Evolutionary conservation across 2,329 filamentous ascomycete genomes (phyloP).

Genomic region (Reticulascus tulasneorum): DNA sequence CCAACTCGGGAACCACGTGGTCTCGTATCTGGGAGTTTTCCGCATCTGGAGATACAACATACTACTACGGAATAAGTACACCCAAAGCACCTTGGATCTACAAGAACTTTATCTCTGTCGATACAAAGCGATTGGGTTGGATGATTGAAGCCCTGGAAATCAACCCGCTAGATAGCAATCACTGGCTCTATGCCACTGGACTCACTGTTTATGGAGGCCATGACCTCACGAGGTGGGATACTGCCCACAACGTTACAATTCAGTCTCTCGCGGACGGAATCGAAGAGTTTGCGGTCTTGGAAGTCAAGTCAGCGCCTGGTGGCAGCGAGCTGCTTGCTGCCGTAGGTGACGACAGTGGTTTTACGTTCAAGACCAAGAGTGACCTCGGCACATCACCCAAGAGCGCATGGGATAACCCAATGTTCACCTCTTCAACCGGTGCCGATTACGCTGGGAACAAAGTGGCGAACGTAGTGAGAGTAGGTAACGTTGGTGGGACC

Average conservation of each 20-base stretch:
- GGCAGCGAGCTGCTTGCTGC: constrained; percentile 50
- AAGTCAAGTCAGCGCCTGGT: constrained; percentile 43
- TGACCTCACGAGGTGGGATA: constrained; percentile 53
- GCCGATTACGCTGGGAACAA: constrained; percentile 48
- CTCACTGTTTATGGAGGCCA: constrained; percentile 49
- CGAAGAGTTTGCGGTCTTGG: constrained; percentile 49
- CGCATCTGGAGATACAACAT: neutral
- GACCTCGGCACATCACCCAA: constrained; percentile 38
- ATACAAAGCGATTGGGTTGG: constrained; percentile 52
- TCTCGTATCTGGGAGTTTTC: constrained; percentile 45
- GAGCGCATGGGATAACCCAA: constrained; percentile 42
- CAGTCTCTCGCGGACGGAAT: constrained; percentile 50
- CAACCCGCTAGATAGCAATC: constrained; percentile 54
- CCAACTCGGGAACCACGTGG: constrained; percentile 52
- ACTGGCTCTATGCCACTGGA: constrained; percentile 58
- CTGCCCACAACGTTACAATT: constrained; percentile 35
- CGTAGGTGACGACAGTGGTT: constrained; percentile 49
- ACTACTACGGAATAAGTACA: constrained; percentile 7
- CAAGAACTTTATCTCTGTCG: constrained; percentile 41
- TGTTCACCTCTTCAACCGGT: constrained; percentile 40
- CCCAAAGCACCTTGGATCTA: constrained; percentile 47
- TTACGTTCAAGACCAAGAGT: constrained; percentile 36
- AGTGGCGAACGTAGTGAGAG: constrained; percentile 42
- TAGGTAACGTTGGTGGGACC: constrained; percentile 40
- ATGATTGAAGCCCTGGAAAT: constrained; percentile 59